Evolutionary conservation across 208 protist species (phyloP), one percentile per base, ranked within the genome.

Genomic region (Trypanosoma grayi): DNA sequence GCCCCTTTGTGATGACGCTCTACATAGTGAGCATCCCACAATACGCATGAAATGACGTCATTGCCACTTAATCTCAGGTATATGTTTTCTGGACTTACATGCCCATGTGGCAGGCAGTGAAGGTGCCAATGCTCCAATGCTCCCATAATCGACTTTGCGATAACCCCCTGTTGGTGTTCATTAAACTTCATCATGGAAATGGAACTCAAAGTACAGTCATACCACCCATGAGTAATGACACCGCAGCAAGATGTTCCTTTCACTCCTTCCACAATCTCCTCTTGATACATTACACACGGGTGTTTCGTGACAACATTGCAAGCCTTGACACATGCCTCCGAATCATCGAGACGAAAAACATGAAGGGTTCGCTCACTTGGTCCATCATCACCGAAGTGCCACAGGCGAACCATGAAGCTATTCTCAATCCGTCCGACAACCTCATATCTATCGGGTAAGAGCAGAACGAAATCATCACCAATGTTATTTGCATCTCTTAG

Each of bases 51-150:
- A 48, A 79, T 60, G 22, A 84, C 63, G 41, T 60, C 60, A 11
- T 69, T 60, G 45, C 79, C 56, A 28, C 59, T 68, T 11, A 91
- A 71, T 50, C 63, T 61, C 28, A 96, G 28, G 57, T 88, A 87
- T 5, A 96, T 45, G 66, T 96, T 96, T 51, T 68, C 57, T 8
- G 83, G 75, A 28, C 63, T 51, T 7, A 96, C 56, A 51, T 91
- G 76, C 10, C 87, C 83, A 57, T 96, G 90, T 16, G 70, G 41
- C 11, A 81, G 44, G 30, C 76, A 66, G 64, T 92, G 87, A 41
- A 94, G 73, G 53, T 96, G 90, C 81, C 79, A 93, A 57, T 96
- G 87, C 65, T 96, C 87, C 34, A 96, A 27, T 9, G 80, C 87
- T 62, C 74, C 84, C 37, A 90, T 27, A 14, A 94, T 45, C 22